These are phyloP conservation scores for Echinosophora koreensis DNA, from an alignment of 306 rosid genomes.

Conservation along the genomic window DNA sequence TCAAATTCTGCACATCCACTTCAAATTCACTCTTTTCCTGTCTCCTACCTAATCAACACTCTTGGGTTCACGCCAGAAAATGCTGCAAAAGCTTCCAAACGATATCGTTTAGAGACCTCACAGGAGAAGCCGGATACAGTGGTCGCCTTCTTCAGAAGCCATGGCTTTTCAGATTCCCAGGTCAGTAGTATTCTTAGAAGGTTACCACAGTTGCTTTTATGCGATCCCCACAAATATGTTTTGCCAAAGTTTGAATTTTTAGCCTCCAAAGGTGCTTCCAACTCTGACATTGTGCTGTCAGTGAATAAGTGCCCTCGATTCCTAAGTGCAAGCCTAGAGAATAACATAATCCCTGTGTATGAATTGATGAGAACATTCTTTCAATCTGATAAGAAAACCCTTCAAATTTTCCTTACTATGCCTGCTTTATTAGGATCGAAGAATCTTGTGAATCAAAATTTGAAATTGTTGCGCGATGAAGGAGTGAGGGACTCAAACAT, in stretches of 20 bases:
- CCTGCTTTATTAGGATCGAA: no score
- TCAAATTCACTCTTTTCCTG: not conserved
- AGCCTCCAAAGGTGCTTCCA: slow-evolving; percentile 8
- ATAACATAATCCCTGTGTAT: not conserved
- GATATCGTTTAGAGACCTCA: not conserved
- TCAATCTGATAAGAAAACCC: not conserved
- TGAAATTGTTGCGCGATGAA: not conserved
- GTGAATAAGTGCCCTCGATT: not conserved
- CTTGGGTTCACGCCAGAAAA: not conserved
- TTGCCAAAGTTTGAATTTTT: slow-evolving; percentile 30
- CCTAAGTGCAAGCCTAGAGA: not conserved
- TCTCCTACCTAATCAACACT: slow-evolving; percentile 7
- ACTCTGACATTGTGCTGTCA: not conserved
- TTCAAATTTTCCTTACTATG: no score
- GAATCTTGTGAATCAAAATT: not conserved
- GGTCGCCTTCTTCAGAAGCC: not conserved
- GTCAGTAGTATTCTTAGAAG: not conserved
- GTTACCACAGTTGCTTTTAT: not conserved
- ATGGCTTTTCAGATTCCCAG: slow-evolving; percentile 6
- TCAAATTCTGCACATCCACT: not conserved
- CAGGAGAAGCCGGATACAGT: not conserved
- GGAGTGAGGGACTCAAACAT: slow-evolving; percentile 1
- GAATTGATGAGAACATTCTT: not conserved
- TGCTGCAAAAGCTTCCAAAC: not conserved
- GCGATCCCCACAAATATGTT: not conserved